phyloP scores from a whole-genome alignment of 2,329 filamentous ascomycete species.

The Penicillium rolfsii region DNA sequence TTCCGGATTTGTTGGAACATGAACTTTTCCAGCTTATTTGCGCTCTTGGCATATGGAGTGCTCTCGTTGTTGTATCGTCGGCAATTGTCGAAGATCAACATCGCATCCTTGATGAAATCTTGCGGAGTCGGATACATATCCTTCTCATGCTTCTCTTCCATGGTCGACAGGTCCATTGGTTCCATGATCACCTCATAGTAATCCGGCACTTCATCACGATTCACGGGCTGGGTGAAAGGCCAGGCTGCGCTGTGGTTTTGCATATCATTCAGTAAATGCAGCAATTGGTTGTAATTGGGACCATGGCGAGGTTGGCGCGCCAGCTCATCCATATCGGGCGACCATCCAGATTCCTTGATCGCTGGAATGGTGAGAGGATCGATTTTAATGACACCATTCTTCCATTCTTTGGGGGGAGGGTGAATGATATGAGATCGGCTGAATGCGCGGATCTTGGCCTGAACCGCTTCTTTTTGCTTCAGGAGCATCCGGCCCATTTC shows the following conservation, averaged over 20 bases:
- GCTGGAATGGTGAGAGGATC: slow-evolving; percentile 85
- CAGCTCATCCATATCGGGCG: slow-evolving; percentile 95
- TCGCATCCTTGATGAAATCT: slow-evolving; percentile 87
- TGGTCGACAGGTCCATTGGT: slow-evolving; percentile 94
- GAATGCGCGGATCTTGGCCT: slow-evolving; percentile 91
- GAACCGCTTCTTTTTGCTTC: slow-evolving; percentile 94
- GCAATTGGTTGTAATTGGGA: slow-evolving; percentile 91
- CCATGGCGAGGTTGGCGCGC: slow-evolving; percentile 93
- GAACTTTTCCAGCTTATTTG: slow-evolving; percentile 88
- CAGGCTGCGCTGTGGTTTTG: slow-evolving; percentile 92
- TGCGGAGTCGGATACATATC: slow-evolving; percentile 90
- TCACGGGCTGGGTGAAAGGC: slow-evolving; percentile 94
- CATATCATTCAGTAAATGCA: slow-evolving; percentile 90
- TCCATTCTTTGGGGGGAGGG: slow-evolving; percentile 82
- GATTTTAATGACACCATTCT: slow-evolving; percentile 71
- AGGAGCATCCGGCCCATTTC: slow-evolving; percentile 91
- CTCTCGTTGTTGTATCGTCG: slow-evolving; percentile 94
- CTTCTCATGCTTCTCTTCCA: slow-evolving; percentile 93
- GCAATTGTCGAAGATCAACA: slow-evolving; percentile 91
- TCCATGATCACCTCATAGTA: slow-evolving; percentile 99
- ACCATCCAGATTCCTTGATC: slow-evolving; percentile 92
- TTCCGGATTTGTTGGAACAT: slow-evolving; percentile 94
- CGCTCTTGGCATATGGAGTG: slow-evolving; percentile 92
- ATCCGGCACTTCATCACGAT: slow-evolving; percentile 93
- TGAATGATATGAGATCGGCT: slow-evolving; percentile 88